Evolutionary conservation across 2,329 filamentous ascomycete genomes (phyloP), one percentile per base, ranked within the genome.

Genomic region (Monilinia aucupariae): DNA sequence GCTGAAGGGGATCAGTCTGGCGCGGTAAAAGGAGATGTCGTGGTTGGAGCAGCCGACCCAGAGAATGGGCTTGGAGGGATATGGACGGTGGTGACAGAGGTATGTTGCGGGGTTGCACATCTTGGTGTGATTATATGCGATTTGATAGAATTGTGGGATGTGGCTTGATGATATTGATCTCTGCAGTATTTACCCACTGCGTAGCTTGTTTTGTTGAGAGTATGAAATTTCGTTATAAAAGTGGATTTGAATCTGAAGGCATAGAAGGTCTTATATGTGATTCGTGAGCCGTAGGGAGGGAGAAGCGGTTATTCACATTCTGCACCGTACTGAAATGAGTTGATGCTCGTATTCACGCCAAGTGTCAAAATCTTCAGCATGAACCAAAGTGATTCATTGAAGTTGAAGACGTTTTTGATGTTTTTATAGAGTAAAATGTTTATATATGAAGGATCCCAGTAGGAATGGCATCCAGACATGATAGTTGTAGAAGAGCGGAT

Each of bases 81-180:
- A 22, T 39, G 48, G 25, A 61, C 55, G 45, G 30, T 48, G 34
- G 2, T 56, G 43, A 17, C 59, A 52, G 22, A 59, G 25, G 50
- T 56, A 47, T 1, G 15, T 34, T 1, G 43, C 41, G 5, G 41
- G 53, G 4, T 22, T 56, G 20, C 53, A 56, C 53, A 56, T 56
- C 34, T 17, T 34, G 7, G 9, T 10, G 20, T 7, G 17, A n/a
- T 4, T 9, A n/a, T 8, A 45, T 45, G 41, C 20, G 41, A 43
- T 7, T 43, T 43, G 9, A 30, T 43, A 9, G 12, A 5, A 43
- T 41, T 15, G 10, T 20, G 39, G 10, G 27, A 5, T 50, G 27
- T 32, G 9, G 10, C 15, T 12, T 32, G 53, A 10, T 30, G 7
- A 22, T 32, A 1, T 3, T 27, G 51, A 12, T 12, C 13, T n/a